Base-by-base conservation (phyloP, 805 yeast genomes). In the Ogataea henricii region DNA sequence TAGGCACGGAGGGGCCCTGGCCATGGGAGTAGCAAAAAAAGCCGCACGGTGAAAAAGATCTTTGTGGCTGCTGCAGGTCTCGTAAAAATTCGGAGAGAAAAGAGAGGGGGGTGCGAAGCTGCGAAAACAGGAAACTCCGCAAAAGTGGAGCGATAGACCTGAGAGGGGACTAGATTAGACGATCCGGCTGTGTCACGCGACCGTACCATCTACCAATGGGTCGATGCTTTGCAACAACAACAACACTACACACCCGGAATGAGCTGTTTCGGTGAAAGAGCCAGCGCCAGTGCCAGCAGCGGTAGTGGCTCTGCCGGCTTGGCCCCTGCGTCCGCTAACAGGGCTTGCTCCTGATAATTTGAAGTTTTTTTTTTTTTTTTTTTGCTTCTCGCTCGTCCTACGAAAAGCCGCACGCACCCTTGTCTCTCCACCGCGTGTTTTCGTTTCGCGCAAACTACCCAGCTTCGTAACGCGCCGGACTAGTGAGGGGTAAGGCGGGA, bases 371-470 rank as follows among this genome's bases (percentile, higher is more conserved):
- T n/a, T n/a, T n/a, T n/a, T n/a, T n/a, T n/a, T n/a, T n/a, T n/a
- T n/a, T n/a, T 27, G 10, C 13, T 27, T 27, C 30, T 30, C n/a
- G 6, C 34, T 30, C 34, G 34, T 16, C 34, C 16, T 36, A 29
- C 13, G 30, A 40, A 30, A 29, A 23, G 45, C 40, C 41, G 35
- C 41, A 36, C 40, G 21, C 40, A 20, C 35, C 30, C 33, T 34
- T n/a, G n/a, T n/a, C 43, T 45, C 50, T 47, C 50, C 50, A 27
- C 50, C 46, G 37, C 30, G 33, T 47, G 50, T 47, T 47, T 47
- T 36, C 20, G 14, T 41, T 46, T 41, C 20, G 27, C n/a, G 17
- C 13, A 18, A 27, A n/a, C n/a, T 16, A n/a, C 8, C 13, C 9
- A n/a, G 14, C 7, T 18, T 39, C 42, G 42, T 39, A 39, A 23